Base-by-base conservation (phyloP, 306 rosid species). In the Sicyos baderoa region DNA sequence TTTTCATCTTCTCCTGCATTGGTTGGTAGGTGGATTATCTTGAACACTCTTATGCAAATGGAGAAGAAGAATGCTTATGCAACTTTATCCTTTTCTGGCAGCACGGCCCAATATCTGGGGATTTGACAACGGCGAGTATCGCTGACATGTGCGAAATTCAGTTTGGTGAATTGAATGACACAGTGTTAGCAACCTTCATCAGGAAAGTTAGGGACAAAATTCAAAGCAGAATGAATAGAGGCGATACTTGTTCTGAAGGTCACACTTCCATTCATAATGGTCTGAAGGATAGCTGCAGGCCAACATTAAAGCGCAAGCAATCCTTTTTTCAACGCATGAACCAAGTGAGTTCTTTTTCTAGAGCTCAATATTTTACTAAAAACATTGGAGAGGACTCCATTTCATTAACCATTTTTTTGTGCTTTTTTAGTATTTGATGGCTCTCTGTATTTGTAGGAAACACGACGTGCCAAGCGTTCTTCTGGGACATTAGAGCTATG, bases 51-150 rank as follows among this genome's bases (percentile, higher is more conserved):
- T 65, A 29, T 68, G 27, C 25, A 47, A 35, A 18, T 7, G 88
- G 80, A 73, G 80, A 87, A 63, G 92, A 84, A 51, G 79, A 64
- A 67, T 89, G 95, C 77, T 27, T 3, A 23, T 89, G 96, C 73
- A 68, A 37, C 54, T 87, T 81, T 76, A 14, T 74, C 53, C 82
- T 89, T 48, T 37, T 0, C 3, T 91, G 96, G 96, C 73, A 67
- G 68, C 89, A 80, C 12, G 97, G 97, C 56, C 97, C 92, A 50
- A 74, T 69, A 58, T 70, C 54, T 48, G 84, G 81, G 17, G 54
- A 54, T 11, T 35, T 79, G 51, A 71, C 86, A 11, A 7, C 23
- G 32, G 25, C 79, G 23, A 14, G 42, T 12, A 45, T 89, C 42
- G 89, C 62, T 7, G 68, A 75, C 56, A 83, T 87, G 49, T 91